Evolutionary conservation across 2,329 filamentous ascomycete species (phyloP), one percentile per base, ranked within the genome.

Genomic region (Aspergillus aculeatinus): DNA sequence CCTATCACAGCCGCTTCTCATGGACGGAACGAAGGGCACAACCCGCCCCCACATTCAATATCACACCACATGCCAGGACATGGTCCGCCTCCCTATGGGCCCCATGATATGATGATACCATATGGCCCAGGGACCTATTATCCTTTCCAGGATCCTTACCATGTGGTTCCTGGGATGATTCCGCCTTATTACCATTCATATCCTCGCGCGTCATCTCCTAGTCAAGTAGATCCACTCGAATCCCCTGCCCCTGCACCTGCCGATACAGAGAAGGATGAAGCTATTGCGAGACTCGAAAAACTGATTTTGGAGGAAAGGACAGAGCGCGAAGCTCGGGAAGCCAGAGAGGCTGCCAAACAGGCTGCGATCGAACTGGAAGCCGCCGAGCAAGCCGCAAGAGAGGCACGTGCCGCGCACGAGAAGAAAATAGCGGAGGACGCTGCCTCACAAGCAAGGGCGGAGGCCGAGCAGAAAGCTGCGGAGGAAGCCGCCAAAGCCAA

Each of bases 261-360:
- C 31, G 84, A 89, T 56, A 80, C 83, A 1, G 83, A 75, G 5
- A 80, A 81, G 60, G 78, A 80, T 50, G 81, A 83, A 61, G 80
- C 89, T 58, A 86, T 88, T 63, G 79, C 79, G n/a, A 81, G 88
- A 59, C 82, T 88, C 62, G 81, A 85, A 63, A 82, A 89, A 66
- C 74, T 90, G 60, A 80, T 83, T 49, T 58, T 79, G 55, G 78
- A 81, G 16, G 77, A 81, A 59, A 74, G 76, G 51, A 70, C 64
- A 11, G 77, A 79, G 21, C 73, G 76, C 35, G 77, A 79, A 60
- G 72, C 71, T 31, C 71, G 69, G 35, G 74, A 76, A 53, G 70
- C 69, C 5, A 67, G 74, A 49, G 77, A 79, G 63, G 75, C 74
- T 25, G 73, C 72, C 19, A 67, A 70, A 16, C 64, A 77, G 64